Conservation (phyloP, 495 filamentous ascomycete genomes). For the Aspergillus hancockii region DNA sequence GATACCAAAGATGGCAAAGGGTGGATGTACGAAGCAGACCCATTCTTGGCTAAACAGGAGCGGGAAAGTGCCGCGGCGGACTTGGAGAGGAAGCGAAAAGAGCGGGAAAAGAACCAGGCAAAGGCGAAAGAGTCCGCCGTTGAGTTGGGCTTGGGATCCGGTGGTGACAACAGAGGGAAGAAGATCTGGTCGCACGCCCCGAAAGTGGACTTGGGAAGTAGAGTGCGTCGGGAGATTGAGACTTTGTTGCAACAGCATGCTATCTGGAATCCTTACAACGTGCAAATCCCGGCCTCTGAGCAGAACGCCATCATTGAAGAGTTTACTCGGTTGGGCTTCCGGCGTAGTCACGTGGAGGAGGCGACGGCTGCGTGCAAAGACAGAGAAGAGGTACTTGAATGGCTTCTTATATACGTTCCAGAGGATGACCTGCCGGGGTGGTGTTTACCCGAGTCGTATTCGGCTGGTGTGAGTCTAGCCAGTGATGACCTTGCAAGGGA, state of each 20-base stretch:
- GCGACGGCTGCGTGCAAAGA: conserved; percentile 85
- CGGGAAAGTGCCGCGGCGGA: conserved; percentile 71
- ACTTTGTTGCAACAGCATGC: conserved; percentile 70
- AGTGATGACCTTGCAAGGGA: conserved; percentile 77
- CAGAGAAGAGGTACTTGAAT: conserved; percentile 86
- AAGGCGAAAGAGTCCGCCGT: conserved; percentile 59
- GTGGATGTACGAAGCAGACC: conserved; percentile 97
- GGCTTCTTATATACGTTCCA: conserved; percentile 93
- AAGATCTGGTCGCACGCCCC: conserved; percentile 84
- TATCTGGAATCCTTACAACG: conserved; percentile 80
- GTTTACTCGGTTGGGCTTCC: conserved; percentile 74
- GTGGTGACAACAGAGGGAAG: conserved; percentile 34
- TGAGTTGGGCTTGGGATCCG: conserved; percentile 35
- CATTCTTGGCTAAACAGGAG: conserved; percentile 77
- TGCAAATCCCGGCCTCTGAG: conserved; percentile 60
- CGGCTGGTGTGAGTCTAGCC: conserved; percentile 81
- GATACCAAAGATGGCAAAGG: conserved; percentile 73
- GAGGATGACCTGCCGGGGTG: conserved; percentile 91
- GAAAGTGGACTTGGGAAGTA: conserved; percentile 88
- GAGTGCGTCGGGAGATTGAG: conserved; percentile 76
- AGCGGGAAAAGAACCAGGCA: conserved; percentile 59
- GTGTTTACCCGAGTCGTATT: conserved; percentile 88
- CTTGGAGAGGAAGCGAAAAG: conserved; percentile 68
- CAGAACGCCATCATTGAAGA: conserved; percentile 68
- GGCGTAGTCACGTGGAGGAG: conserved; percentile 84